Percentiles rank a stretch among this genome's conserved stretches.
These are phyloP conservation scores for Rhizoclosmatium sp. DNA, from an alignment of 192 early-diverging fungal genomes.

Conservation along the genomic window DNA sequence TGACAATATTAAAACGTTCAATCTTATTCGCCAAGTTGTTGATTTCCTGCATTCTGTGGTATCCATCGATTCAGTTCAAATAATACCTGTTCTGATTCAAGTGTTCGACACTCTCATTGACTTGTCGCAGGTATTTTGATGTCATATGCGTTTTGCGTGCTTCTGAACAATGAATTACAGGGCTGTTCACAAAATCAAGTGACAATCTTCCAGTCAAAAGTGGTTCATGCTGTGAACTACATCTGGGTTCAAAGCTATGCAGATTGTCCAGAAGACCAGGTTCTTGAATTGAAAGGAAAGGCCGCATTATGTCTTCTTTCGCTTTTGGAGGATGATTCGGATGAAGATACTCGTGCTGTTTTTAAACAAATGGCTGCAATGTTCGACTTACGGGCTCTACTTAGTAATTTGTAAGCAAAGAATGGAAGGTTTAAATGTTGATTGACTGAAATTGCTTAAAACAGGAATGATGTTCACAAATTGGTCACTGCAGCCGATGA, in stretches of 20 bases:
- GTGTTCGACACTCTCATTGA: constrained; percentile 54
- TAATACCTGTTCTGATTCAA: constrained; percentile 45
- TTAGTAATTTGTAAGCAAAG: constrained; percentile 39
- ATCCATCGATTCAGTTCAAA: constrained; percentile 16
- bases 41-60: constrained; percentile 46
- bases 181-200: constrained; percentile 49
- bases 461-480: constrained; percentile 10
- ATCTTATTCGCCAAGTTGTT: constrained; percentile 47
- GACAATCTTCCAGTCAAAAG: constrained; percentile 46
- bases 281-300: constrained; percentile 40
- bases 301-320: constrained; percentile 40
- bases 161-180: constrained; percentile 2
- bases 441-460: background rate
- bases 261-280: background rate
- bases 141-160: background rate
- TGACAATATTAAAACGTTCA: constrained; percentile 47
- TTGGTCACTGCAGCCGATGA: constrained; percentile 13
- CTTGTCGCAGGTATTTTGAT: constrained; percentile 39
- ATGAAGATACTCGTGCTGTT: constrained; percentile 28
- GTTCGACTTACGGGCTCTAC: constrained; percentile 28
- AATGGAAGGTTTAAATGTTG: background rate
- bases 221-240: constrained; percentile 43
- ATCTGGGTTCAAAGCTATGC: constrained; percentile 28
- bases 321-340: constrained; percentile 46
- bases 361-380: constrained; percentile 41